Evolutionary conservation across 768 basidiomycete species (phyloP), one percentile per base, ranked within the genome.

Genomic region (Boletus eberwhitei): DNA sequence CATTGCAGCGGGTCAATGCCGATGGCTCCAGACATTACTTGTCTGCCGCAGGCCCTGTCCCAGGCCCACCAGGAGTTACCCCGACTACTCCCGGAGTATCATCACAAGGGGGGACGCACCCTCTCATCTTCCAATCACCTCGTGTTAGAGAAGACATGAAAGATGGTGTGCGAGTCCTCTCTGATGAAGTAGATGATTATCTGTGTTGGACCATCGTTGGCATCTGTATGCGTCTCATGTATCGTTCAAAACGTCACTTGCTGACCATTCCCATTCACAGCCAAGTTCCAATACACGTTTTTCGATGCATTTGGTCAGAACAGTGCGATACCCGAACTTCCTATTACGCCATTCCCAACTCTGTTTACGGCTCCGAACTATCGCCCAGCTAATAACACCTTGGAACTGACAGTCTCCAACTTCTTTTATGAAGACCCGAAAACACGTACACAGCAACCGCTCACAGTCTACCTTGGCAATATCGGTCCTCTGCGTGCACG

Each of bases 161-260:
- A 68, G 88, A 91, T 59, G 90, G 88, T 16, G 78, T 83, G 45
- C 82, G 82, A 50, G 73, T 84, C 32, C 82, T 91, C 51, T 87
- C 84, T 22, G 93, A 96, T 62, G 90, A 93, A 71, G 90, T 97
- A 7, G 93, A 97, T 67, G 94, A 97, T 67, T 95, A 93, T 76
- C 75, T 95, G 53, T 93, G 90, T 65, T 97, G 94, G 94, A 93
- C 92, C 13, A 94, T 97, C 62, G 92, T 93, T 59, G 92, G 94
- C 37, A 94, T 96, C 49, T 92, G 94, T 94, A 73, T 71, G 88
- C 75, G 57, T 64, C 21, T 54, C 45, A 55, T 52, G 45, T 26
- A 43, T 45, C 51, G 17, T 48, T 41, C 46, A 26, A 12, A 44
- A 29, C 55, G 53, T 48, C 52, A 53, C 46, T 55, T 53, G 58